These are phyloP conservation scores for Notholithocarpus densiflorus DNA, from an alignment of 306 rosid species.

Conservation along the genomic window DNA sequence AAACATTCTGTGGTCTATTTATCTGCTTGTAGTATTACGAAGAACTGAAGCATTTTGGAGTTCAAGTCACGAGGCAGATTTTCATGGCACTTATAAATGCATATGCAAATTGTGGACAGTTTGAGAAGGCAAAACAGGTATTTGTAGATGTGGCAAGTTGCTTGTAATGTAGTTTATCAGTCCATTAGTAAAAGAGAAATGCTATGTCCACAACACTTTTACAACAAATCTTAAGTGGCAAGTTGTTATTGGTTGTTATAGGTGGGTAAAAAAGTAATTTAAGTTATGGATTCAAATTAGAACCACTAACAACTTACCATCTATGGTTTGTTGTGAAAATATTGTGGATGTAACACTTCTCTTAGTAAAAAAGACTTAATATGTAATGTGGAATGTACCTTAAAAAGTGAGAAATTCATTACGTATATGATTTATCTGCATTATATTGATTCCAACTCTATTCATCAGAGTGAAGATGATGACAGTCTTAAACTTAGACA, in stretches of 20 bases:
- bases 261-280: too few relatives aligned
- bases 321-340: too few relatives aligned
- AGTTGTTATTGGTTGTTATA: too few relatives aligned
- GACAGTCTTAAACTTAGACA: background rate
- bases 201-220: too few relatives aligned
- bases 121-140: constrained; percentile 92
- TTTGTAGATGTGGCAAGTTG: constrained; percentile 13
- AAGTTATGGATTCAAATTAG: too few relatives aligned
- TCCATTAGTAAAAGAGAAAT: background rate
- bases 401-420: background rate
- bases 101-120: constrained; percentile 68
- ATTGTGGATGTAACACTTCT: background rate
- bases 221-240: too few relatives aligned
- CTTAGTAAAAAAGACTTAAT: background rate
- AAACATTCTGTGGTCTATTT: constrained; percentile 8
- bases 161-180: constrained; percentile 1
- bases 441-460: background rate
- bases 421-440: background rate
- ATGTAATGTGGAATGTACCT: constrained; percentile 4
- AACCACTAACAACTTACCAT: too few relatives aligned
- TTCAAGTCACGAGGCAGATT: constrained; percentile 43
- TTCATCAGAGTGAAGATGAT: background rate
- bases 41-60: constrained; percentile 45
- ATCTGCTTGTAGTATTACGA: constrained; percentile 56
- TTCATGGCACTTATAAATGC: constrained; percentile 72